These are phyloP conservation scores for Vicia faba DNA, from an alignment of 306 rosid species.

Conservation along the genomic window DNA sequence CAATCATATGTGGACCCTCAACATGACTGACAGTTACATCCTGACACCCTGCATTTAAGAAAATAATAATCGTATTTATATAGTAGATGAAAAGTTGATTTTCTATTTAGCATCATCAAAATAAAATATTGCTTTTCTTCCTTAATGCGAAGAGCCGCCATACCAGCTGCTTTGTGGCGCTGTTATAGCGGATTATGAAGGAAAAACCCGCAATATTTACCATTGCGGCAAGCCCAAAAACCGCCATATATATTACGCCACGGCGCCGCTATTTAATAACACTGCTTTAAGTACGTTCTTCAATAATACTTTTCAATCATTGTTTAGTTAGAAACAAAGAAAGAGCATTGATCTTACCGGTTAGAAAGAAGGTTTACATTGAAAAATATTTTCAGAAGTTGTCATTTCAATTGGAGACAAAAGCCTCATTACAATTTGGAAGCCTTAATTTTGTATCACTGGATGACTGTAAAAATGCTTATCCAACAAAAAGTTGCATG, in stretches of 20 bases:
- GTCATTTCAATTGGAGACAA: conserved; percentile 10
- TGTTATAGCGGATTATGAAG: no score
- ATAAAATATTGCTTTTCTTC: conserved; percentile 5
- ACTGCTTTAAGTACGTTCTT: neutral
- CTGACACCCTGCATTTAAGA: conserved; percentile 49
- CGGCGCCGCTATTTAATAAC: no score
- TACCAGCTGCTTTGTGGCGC: no score
- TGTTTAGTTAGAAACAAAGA: conserved; percentile 15
- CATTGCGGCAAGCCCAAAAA: no score
- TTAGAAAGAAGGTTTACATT: conserved; percentile 3
- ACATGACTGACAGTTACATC: conserved; percentile 37
- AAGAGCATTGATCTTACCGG: neutral
- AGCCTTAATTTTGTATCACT: neutral
- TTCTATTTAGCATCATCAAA: conserved; percentile 20
- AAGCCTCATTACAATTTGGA: conserved; percentile 20
- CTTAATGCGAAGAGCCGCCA: neutral
- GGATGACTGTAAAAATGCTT: neutral
- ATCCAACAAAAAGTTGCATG: neutral
- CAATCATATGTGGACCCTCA: conserved; percentile 43
- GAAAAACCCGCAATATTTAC: no score
- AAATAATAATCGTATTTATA: no score
- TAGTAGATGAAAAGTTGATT: conserved; percentile 3
- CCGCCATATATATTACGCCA: no score
- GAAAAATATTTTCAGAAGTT: conserved; percentile 1
- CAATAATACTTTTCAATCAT: neutral